Base-by-base conservation (phyloP, 345 rosid genomes). In the Eucalyptus tenuipes region DNA sequence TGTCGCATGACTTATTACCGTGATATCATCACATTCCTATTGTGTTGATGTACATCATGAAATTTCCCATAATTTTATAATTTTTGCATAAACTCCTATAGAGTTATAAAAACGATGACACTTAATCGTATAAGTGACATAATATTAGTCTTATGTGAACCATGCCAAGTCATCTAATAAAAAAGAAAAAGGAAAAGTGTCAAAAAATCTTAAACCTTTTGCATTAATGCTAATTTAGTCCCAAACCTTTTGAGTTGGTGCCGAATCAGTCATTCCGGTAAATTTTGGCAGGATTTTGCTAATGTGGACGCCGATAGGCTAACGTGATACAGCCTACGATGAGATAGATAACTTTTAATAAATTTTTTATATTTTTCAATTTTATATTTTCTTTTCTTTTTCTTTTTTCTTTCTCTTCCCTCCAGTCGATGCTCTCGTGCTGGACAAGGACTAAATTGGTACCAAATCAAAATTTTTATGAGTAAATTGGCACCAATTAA, bases 281-380 rank as follows among this genome's bases (percentile, higher is more conserved):
- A 48, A 48, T 48, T 48, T 48, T 48, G 4, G 14, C 4, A 0
- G 5, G 4, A 48, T 48, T 48, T 48, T 48, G 49, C 2, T 48
- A 48, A 48, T 0, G 15, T 48, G 49, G 15, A 48, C 2, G 13
- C 15, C 2, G 0, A 1, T 48, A 0, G 2, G 15, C 15, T 4
- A 48, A 48, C 4, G 0, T 48, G 49, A 1, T 4, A 3, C 1
- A 5, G 5, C 4, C 0, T 13, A 2, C 2, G 4, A 48, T 48
- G 14, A 12, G 2, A 4, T 11, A 4, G 13, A 48, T 3, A 48
- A 48, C 14, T 4, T 48, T 48, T 13, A 0, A 48, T 48, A 48
- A 3, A 4, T 4, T 48, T 48, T 12, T 12, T 48, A 4, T 12
- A 11, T 47, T 47, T 47, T 0, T 48, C 44, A 42, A 12, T 4